These are phyloP conservation scores for Salvia splendens DNA, from an alignment of 257 asterid species.

Conservation along the genomic window DNA sequence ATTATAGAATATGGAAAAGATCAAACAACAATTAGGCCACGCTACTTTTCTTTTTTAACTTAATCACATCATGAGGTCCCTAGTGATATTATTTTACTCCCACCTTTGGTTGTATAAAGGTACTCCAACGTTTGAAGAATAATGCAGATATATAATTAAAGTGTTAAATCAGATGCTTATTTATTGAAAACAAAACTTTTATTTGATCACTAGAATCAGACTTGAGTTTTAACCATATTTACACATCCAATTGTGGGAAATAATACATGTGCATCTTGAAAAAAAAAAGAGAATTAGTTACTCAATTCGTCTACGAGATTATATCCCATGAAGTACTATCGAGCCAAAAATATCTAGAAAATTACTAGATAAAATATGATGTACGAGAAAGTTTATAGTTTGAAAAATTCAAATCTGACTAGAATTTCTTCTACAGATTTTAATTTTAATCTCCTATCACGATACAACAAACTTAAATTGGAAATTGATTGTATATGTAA, in stretches of 20 bases:
- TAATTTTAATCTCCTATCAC: no score
- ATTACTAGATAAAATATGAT: no score
- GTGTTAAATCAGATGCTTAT: constrained; percentile 27
- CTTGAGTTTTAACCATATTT: constrained; percentile 26
- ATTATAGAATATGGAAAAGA: constrained; percentile 1
- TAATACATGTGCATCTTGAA: background rate
- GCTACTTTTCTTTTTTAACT: constrained; percentile 26
- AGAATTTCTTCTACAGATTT: no score
- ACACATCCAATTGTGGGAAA: constrained; percentile 6
- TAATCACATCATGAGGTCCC: constrained; percentile 39
- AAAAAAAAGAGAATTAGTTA: background rate
- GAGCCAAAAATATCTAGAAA: no score
- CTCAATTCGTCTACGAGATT: no score
- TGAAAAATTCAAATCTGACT: no score
- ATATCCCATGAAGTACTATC: no score
- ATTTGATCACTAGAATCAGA: constrained; percentile 33
- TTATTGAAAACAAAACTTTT: constrained; percentile 29
- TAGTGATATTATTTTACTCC: constrained; percentile 31
- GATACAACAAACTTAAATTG: no score
- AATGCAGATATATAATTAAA: constrained; percentile 35
- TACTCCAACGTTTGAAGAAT: constrained; percentile 28
- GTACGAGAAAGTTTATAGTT: no score
- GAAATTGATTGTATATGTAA: no score
- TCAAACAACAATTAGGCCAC: constrained; percentile 25
- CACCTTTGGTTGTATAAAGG: constrained; percentile 29